Evolutionary conservation across 2,329 filamentous ascomycete species (phyloP), one percentile per base, ranked within the genome.

Genomic region (Fusarium chlamydosporum): DNA sequence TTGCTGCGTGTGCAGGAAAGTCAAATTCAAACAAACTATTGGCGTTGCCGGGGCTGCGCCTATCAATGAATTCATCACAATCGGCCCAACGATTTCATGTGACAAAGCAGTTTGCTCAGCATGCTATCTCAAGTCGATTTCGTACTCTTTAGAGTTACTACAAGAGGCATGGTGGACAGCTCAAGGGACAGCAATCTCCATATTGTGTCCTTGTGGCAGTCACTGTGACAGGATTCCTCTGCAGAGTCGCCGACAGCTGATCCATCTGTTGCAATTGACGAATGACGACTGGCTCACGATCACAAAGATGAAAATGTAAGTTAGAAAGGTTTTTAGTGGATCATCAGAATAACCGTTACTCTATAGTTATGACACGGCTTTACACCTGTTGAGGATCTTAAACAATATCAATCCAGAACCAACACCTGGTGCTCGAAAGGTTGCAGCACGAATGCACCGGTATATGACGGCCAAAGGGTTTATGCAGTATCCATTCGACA

Each of bases 21-120:
- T 7, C 52, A 55, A 55, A 13, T 55, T 55, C 33, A 55, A 15
- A 55, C 52, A 38, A 31, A 16, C 38, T 34, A n/a, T 7, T 23
- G 6, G 4, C 15, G n/a, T 9, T 29, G 7, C 11, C 8, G 41
- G 16, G 15, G 51, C 29, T 10, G 5, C 41, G 9, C 13, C 12
- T 46, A 23, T 55, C 3, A 38, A 46, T 29, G 52, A 55, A 13
- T 55, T 55, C 41, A 31, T 12, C 9, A n/a, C 33, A 15, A 45
- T 13, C 9, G 16, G 23, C 10, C n/a, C 13, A 23, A 27, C 18
- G 10, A 13, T 43, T 15, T 26, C 51, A 27, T 54, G 38, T 15
- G 18, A 23, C 7, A 46, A 46, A 6, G 23, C 41, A 20, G 33
- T 46, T 4, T 55, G 52, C 33, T 23, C 52, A 23, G 33, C 7